Percentiles rank a stretch among this genome's conserved stretches.
Conservation (phyloP, 768 basidiomycete species). For the Russula sp. region DNA sequence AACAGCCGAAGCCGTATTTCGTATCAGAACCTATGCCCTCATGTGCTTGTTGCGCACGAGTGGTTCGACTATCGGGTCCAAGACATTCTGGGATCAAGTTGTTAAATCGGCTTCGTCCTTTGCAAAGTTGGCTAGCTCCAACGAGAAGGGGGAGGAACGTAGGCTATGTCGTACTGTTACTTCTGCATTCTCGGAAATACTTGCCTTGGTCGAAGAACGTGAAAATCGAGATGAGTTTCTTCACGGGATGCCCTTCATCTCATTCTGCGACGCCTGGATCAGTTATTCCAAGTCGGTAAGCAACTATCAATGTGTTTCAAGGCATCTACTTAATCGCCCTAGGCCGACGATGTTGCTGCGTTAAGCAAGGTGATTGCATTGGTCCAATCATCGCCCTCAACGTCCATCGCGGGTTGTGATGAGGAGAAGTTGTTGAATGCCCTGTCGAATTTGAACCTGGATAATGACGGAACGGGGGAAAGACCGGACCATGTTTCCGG, state of each 20-base stretch:
- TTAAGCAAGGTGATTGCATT: conserved; percentile 21
- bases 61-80: conserved; percentile 46
- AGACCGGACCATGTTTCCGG: not conserved
- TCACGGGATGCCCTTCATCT: conserved; percentile 51
- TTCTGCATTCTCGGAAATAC: conserved; percentile 44
- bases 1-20: conserved; percentile 36
- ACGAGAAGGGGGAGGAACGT: conserved; percentile 21
- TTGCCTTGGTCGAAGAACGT: conserved; percentile 42
- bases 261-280: conserved; percentile 72
- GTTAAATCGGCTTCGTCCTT: conserved; percentile 50
- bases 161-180: conserved; percentile 38
- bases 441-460: conserved; percentile 20
- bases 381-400: conserved; percentile 17
- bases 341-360: conserved; percentile 48
- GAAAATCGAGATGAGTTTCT: conserved; percentile 43
- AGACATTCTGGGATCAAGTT: conserved; percentile 69
- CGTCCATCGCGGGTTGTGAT: conserved; percentile 1
- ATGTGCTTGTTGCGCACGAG: conserved; percentile 49
- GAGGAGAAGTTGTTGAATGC: conserved; percentile 22
- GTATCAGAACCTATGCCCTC: conserved; percentile 46
- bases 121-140: conserved; percentile 30
- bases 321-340: conserved; percentile 14
- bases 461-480: conserved; percentile 6
- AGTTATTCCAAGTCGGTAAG: conserved; percentile 61
- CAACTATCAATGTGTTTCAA: conserved; percentile 4